Percentiles rank a stretch among this genome's conserved stretches.
These are phyloP conservation scores for Exobasidium cylindrosporum DNA, from an alignment of 1,284 basidiomycete species.

Conservation along the genomic window DNA sequence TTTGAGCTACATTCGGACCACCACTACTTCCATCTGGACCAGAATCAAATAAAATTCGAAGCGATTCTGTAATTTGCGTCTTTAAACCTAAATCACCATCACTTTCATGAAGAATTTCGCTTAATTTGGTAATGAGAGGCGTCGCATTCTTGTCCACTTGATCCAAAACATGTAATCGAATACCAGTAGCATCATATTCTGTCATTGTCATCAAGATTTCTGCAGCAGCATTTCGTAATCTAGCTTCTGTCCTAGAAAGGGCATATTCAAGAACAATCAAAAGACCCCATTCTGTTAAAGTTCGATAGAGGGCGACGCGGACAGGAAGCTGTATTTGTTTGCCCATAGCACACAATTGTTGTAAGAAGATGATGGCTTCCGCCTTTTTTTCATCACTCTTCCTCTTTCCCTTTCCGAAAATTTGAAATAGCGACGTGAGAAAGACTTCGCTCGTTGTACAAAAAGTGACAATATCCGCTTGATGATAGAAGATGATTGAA, in stretches of 20 bases:
- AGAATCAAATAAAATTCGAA: slow-evolving; percentile 75
- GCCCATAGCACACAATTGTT: slow-evolving; percentile 90
- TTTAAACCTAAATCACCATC: slow-evolving; percentile 77
- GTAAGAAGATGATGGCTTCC: slow-evolving; percentile 66
- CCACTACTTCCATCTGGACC: slow-evolving; percentile 30
- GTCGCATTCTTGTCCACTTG: slow-evolving; percentile 62
- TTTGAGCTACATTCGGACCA: slow-evolving; percentile 26
- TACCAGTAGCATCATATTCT: slow-evolving; percentile 86
- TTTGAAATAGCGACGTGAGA: slow-evolving; percentile 71
- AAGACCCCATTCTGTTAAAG: slow-evolving; percentile 81
- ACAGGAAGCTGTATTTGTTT: slow-evolving; percentile 90
- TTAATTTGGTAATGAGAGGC: slow-evolving; percentile 49
- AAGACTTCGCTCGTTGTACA: slow-evolving; percentile 76
- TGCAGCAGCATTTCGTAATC: slow-evolving; percentile 74
- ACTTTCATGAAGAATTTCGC: slow-evolving; percentile 72
- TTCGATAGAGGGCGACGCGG: slow-evolving; percentile 82
- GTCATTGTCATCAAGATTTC: slow-evolving; percentile 82
- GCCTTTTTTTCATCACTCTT: slow-evolving; percentile 23
- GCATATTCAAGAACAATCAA: slow-evolving; percentile 82
- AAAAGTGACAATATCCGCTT: slow-evolving; percentile 93
- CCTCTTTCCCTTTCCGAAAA: slow-evolving; percentile 60
- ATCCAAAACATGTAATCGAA: slow-evolving; percentile 77
- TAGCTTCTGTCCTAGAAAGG: slow-evolving; percentile 57
- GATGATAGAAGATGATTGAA: slow-evolving; percentile 96
- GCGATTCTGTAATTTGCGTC: slow-evolving; percentile 83